phyloP scores from a whole-genome alignment of 805 yeast species.

The Saccharomycopsis sp. region DNA sequence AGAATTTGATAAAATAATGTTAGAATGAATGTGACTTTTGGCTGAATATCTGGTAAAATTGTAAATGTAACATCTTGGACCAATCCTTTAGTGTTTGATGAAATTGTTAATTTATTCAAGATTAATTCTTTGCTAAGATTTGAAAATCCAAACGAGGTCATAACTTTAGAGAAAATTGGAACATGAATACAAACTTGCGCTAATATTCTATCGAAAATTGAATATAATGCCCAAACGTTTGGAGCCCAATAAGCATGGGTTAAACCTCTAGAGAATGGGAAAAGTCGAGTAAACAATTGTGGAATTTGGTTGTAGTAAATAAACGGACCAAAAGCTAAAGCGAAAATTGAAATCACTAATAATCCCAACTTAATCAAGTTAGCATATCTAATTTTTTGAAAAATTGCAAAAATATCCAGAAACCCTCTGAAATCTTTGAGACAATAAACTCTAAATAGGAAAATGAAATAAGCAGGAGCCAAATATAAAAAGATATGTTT shows the following conservation, averaged over 20 bases:
- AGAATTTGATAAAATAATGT: slow-evolving; percentile 81
- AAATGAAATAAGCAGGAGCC: slow-evolving; percentile 90
- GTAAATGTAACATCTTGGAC: slow-evolving; percentile 87
- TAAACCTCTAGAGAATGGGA: slow-evolving; percentile 90
- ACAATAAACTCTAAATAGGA: slow-evolving; percentile 64
- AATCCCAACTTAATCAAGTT: slow-evolving; percentile 56
- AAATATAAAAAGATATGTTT: slow-evolving; percentile 89
- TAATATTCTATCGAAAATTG: slow-evolving; percentile 69
- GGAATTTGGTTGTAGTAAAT: slow-evolving; percentile 52
- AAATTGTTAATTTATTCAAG: background rate
- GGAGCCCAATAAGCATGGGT: slow-evolving; percentile 99
- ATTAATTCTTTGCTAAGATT: slow-evolving; percentile 9
- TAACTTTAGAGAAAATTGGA: slow-evolving; percentile 38
- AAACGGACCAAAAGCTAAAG: slow-evolving; percentile 75
- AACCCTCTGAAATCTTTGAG: slow-evolving; percentile 31
- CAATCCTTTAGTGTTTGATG: slow-evolving; percentile 49
- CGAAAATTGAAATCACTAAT: slow-evolving; percentile 55
- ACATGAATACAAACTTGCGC: slow-evolving; percentile 30
- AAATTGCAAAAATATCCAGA: background rate
- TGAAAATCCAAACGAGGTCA: slow-evolving; percentile 28
- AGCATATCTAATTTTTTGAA: slow-evolving; percentile 41
- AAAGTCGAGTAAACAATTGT: slow-evolving; percentile 60
- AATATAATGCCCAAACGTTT: slow-evolving; percentile 91
- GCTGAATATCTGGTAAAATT: slow-evolving; percentile 74
- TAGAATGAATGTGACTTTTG: slow-evolving; percentile 65